Conservation (phyloP, 169 alveolate genomes). For the Theileria orientalis region DNA sequence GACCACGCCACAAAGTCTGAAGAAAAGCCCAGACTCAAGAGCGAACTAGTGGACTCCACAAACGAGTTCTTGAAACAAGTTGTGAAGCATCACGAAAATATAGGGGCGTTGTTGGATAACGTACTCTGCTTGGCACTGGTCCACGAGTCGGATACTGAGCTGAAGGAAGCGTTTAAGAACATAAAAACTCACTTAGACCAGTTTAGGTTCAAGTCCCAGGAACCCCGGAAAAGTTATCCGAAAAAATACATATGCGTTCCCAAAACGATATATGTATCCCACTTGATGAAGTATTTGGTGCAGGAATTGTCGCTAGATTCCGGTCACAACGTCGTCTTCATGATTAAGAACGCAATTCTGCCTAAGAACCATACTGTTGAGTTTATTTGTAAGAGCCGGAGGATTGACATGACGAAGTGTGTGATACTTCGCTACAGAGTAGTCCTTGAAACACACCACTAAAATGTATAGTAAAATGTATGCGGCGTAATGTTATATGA, state of each 20-base stretch:
- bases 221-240: neutral
- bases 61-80: neutral
- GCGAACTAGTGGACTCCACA: conserved; percentile 16
- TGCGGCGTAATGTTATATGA: too few relatives aligned
- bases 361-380: conserved; percentile 46
- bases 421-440: conserved; percentile 30
- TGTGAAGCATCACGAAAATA: neutral
- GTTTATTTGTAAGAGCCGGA: conserved; percentile 24
- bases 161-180: neutral
- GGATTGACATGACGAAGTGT: conserved; percentile 39
- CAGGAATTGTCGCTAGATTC: neutral
- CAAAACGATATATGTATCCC: conserved; percentile 5
- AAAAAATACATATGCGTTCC: conserved; percentile 53
- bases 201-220: neutral
- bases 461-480: too few relatives aligned
- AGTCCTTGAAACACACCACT: neutral
- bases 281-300: neutral
- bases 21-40: neutral
- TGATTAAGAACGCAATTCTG: neutral
- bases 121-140: conserved; percentile 31
- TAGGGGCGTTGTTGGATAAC: neutral
- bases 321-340: conserved; percentile 4
- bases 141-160: conserved; percentile 13
- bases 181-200: neutral
- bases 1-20: neutral